phyloP scores from a whole-genome alignment of 73 alveolate species.

The Uronychia setigera region DNA sequence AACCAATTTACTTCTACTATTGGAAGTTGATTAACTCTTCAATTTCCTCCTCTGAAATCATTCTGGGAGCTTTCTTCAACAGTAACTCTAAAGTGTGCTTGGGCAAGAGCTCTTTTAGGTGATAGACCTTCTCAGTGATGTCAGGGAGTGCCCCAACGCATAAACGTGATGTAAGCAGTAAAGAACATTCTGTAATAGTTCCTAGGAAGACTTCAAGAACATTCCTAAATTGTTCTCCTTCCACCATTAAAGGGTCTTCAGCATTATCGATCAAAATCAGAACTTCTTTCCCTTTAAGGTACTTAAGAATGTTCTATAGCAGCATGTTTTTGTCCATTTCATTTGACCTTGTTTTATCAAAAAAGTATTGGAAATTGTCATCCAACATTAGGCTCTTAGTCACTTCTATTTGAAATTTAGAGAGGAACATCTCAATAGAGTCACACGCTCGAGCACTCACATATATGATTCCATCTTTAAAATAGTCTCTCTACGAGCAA shows the following conservation, averaged over 20 bases:
- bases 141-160: constrained; percentile 22
- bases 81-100: constrained; percentile 29
- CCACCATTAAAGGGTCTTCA: constrained; percentile 27
- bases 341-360: background rate
- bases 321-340: background rate
- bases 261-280: constrained; percentile 50
- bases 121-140: constrained; percentile 31
- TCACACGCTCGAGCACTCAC: constrained; percentile 30
- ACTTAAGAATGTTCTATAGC: constrained; percentile 5
- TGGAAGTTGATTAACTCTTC: constrained; percentile 33
- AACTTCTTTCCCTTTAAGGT: constrained; percentile 39
- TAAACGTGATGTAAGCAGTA: constrained; percentile 17
- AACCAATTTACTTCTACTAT: constrained; percentile 5
- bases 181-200: constrained; percentile 1
- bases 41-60: constrained; percentile 45
- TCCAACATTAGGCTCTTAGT: too few relatives aligned
- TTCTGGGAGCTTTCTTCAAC: constrained; percentile 38
- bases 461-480: constrained; percentile 40
- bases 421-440: constrained; percentile 33
- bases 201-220: constrained; percentile 14
- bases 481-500: constrained; percentile 27
- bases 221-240: constrained; percentile 16
- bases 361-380: background rate
- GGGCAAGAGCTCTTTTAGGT: constrained; percentile 23
- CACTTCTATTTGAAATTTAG: constrained; percentile 6